phyloP scores from a whole-genome alignment of 2,329 filamentous ascomycete species.

The Cladosporium velox region DNA sequence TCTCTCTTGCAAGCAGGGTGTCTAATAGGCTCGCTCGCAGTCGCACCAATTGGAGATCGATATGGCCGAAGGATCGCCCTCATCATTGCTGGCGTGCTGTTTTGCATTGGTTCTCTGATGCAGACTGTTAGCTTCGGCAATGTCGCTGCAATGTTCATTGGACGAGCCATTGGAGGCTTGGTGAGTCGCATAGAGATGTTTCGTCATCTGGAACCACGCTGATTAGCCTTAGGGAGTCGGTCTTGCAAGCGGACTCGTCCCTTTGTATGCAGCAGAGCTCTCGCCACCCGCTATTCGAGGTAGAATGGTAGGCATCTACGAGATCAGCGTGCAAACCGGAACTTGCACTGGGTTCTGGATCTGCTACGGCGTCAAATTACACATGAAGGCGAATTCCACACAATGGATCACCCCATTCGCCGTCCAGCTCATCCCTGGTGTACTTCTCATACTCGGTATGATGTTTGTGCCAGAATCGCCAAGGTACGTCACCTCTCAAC shows the following conservation, averaged over 20 bases:
- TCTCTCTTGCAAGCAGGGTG: conserved; percentile 25
- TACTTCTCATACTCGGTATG: conserved; percentile 32
- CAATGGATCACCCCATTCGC: conserved; percentile 31
- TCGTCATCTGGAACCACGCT: conserved; percentile 23
- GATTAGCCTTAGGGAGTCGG: conserved; percentile 34
- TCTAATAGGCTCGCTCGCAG: conserved; percentile 25
- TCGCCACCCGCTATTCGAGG: conserved; percentile 37
- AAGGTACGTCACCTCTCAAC: conserved; percentile 7
- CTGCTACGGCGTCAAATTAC: conserved; percentile 35
- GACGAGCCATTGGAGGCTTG: conserved; percentile 24
- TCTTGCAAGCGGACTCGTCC: conserved; percentile 33
- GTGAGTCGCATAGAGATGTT: conserved; percentile 27
- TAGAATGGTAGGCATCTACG: conserved; percentile 36
- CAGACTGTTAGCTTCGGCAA: conserved; percentile 50
- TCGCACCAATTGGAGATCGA: conserved; percentile 21
- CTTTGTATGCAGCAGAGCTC: conserved; percentile 38
- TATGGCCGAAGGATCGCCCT: conserved; percentile 22
- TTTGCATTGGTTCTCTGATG: conserved; percentile 26
- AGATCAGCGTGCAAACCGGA: conserved; percentile 35
- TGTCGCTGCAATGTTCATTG: conserved; percentile 46
- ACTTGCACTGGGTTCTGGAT: conserved; percentile 38
- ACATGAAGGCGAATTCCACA: conserved; percentile 24
- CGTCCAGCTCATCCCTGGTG: conserved; percentile 35
- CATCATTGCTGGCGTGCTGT: conserved; percentile 22
- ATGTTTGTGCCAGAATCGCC: conserved; percentile 36